Evolutionary conservation across 768 basidiomycete species (phyloP), one percentile per base, ranked within the genome.

Genomic region (Pleurotus tuber-regium): DNA sequence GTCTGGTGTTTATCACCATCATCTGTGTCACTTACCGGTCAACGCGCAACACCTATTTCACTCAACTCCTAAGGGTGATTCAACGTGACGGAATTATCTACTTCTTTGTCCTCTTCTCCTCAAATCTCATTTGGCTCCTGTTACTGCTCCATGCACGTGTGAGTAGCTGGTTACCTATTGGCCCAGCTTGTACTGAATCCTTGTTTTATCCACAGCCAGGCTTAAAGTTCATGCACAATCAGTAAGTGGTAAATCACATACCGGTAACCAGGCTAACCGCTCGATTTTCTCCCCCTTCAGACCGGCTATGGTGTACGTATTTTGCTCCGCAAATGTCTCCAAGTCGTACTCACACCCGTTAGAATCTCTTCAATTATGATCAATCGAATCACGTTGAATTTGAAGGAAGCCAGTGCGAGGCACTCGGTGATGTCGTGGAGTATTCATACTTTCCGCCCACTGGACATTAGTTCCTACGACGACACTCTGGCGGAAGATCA

Each of bases 301-400:
- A 44, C 50, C 54, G 4, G 54, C 54, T 4, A 55, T 55, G 54
- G 30, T 55, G 54, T 55, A 16, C 48, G 41, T 51, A n/a, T n/a
- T n/a, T n/a, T n/a, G n/a, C n/a, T n/a, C n/a, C n/a, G n/a, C n/a
- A n/a, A n/a, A n/a, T n/a, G n/a, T n/a, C n/a, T n/a, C n/a, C n/a
- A n/a, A n/a, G n/a, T n/a, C n/a, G n/a, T n/a, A n/a, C n/a, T n/a
- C n/a, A n/a, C n/a, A n/a, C n/a, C n/a, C n/a, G n/a, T n/a, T n/a
- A 60, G 59, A 4, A 53, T 58, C 16, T 60, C 59, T 2, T 29
- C 57, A 3, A 58, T 60, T 35, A 58, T 60, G 59, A 56, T 58
- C 25, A 60, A 56, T 26, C 41, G 59, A 2, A 58, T 60, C 7
- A 60, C 59, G 1, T 43, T 60, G 24, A 60, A 60, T 18, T 33